Evolutionary conservation across 805 yeast genomes (phyloP), one percentile per base, ranked within the genome.

Genomic region (Nakazawaea holstii): DNA sequence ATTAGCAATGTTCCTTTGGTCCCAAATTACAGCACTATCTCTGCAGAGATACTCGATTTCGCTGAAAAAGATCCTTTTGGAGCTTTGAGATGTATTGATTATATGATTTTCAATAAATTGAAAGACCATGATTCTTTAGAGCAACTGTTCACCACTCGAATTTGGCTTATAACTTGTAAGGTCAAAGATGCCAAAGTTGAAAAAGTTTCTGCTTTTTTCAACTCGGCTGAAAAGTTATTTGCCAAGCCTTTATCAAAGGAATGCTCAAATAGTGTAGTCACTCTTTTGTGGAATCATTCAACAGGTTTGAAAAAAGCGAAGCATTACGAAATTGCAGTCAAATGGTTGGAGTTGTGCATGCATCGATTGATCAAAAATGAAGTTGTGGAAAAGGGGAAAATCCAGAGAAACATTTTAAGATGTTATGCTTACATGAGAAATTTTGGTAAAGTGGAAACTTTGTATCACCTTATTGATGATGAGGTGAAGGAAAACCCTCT

Each of bases 221-320:
- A 56, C 7, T 43, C 54, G 13, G 52, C 65, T 0, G 68, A 69
- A 39, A 61, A 55, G 35, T 52, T 56, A 5, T 50, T 70, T 4
- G 33, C 50, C n/a, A 50, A 45, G 27, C 35, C 53, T 0, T 48
- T 72, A 2, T 56, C 68, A 0, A 59, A 55, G 30, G 56, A 57
- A 13, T 55, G 69, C 5, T 48, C 62, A 6, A 59, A 68, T 5
- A 57, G 70, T 37, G 43, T 65, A 5, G 57, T 67, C 0, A 62
- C 73, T 1, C 48, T 72, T 27, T 48, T 72, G 15, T 72, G 75
- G 74, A 70, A 69, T 41, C 46, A 54, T 15, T 74, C 70, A 0
- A 68, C 68, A 35, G 51, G 54, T 14, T 51, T 55, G 14, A 59
- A 57, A 28, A 71, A 57, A 30, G 46, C 37, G 6, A 42, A 38